These are phyloP conservation scores for Mortierella sp. DNA, from an alignment of 371 early-diverging fungal species.

Conservation along the genomic window DNA sequence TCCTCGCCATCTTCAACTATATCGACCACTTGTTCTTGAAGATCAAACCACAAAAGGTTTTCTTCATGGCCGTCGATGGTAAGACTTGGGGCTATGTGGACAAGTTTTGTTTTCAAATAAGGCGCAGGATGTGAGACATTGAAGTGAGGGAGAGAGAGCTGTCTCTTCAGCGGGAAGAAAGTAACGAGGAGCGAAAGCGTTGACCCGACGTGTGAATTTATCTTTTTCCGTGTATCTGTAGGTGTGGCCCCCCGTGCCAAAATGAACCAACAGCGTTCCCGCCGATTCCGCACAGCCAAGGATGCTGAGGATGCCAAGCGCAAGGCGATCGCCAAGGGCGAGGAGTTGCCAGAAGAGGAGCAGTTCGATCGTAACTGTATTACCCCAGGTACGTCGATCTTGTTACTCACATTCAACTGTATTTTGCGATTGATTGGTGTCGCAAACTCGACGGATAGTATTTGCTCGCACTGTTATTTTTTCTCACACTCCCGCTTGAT, in stretches of 20 bases:
- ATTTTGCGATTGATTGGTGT: background rate
- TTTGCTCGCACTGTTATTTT: background rate
- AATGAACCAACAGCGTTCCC: slow-evolving; percentile 99
- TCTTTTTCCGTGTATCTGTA: slow-evolving; percentile 8
- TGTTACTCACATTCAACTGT: background rate
- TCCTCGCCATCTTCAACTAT: slow-evolving; percentile 94
- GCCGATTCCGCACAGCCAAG: slow-evolving; percentile 95
- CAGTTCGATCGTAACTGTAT: slow-evolving; percentile 99
- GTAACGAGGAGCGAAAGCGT: background rate
- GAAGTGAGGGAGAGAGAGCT: background rate
- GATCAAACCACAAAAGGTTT: slow-evolving; percentile 94
- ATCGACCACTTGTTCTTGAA: slow-evolving; percentile 95
- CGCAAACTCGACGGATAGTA: background rate
- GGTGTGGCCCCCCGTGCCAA: slow-evolving; percentile 99
- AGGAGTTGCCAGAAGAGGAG: slow-evolving; percentile 78
- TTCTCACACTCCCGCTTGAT: background rate
- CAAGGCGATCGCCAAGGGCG: slow-evolving; percentile 75
- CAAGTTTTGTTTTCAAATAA: background rate
- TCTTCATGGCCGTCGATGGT: slow-evolving; percentile 98
- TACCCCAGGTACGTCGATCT: slow-evolving; percentile 89
- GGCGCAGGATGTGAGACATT: background rate
- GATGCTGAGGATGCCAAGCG: slow-evolving; percentile 81
- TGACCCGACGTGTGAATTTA: background rate
- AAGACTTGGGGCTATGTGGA: slow-evolving; percentile 1
- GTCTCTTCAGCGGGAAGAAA: background rate